These are phyloP conservation scores for Venturia pyrina DNA, from an alignment of 2,329 filamentous ascomycete species.

Conservation along the genomic window DNA sequence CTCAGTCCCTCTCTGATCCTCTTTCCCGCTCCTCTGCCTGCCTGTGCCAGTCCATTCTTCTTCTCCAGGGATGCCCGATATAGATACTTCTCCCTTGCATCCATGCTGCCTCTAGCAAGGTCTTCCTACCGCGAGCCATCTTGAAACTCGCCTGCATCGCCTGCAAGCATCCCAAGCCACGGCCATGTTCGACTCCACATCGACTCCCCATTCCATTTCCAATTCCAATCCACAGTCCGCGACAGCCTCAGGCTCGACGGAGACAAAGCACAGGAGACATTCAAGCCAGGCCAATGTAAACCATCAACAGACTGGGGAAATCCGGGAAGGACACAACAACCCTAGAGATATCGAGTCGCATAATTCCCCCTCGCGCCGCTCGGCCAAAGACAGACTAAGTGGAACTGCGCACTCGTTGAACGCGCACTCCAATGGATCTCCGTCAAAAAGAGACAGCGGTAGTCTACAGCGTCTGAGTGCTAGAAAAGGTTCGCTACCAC, in stretches of 20 bases:
- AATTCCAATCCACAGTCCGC: background rate
- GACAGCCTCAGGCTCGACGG: background rate
- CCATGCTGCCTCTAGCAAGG: background rate
- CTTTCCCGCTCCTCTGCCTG: background rate
- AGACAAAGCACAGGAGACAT: background rate
- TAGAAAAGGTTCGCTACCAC: constrained; percentile 19
- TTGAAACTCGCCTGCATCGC: background rate
- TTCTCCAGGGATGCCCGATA: background rate
- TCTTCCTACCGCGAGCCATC: background rate
- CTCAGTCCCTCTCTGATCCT: too few relatives aligned
- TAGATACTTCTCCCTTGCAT: background rate
- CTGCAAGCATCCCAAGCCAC: background rate
- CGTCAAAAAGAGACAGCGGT: background rate
- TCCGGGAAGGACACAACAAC: background rate
- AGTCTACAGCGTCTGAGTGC: constrained; percentile 6
- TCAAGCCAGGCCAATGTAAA: background rate
- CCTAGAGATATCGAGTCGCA: background rate
- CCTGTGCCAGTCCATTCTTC: background rate
- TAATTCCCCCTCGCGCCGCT: background rate
- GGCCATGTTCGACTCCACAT: constrained; percentile 7
- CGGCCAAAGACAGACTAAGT: background rate
- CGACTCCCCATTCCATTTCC: constrained; percentile 2
- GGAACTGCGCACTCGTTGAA: background rate
- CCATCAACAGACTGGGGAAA: background rate
- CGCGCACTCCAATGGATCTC: constrained; percentile 6